Conservation (phyloP, 2,329 filamentous ascomycete genomes). For the Paecilomyces sp. region DNA sequence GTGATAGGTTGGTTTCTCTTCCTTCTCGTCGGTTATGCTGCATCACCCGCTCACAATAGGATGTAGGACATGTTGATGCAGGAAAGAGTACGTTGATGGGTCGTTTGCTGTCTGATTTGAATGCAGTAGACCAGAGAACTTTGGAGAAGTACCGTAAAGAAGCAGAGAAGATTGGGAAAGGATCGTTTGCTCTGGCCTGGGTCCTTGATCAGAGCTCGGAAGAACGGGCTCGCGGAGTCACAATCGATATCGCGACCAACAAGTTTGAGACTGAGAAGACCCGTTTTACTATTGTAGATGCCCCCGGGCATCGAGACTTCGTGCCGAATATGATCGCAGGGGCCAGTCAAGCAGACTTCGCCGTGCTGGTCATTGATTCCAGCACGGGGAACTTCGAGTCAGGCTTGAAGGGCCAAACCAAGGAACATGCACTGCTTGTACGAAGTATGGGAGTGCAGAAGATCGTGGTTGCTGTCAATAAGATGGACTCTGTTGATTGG, state of each 20-base stretch:
- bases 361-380: conserved; percentile 87
- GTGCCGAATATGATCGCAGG: conserved; percentile 99
- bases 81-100: conserved; percentile 98
- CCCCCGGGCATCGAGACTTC: conserved; percentile 90
- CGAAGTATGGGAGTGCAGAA: conserved; percentile 85
- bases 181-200: conserved; percentile 94
- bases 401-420: conserved; percentile 85
- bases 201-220: conserved; percentile 89
- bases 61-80: conserved; percentile 82
- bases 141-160: conserved; percentile 83
- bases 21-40: conserved; percentile 6
- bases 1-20: conserved; percentile 63
- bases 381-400: conserved; percentile 88
- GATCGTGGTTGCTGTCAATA: conserved; percentile 88
- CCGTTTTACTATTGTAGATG: conserved; percentile 88
- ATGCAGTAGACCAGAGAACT: conserved; percentile 79
- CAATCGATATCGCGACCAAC: conserved; percentile 93
- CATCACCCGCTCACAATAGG: conserved; percentile 7
- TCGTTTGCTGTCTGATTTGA: conserved; percentile 79
- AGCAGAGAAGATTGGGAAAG: conserved; percentile 85
- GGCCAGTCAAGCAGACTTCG: conserved; percentile 91
- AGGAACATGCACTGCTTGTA: conserved; percentile 83
- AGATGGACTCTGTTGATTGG: conserved; percentile 85
- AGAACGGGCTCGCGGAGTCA: conserved; percentile 83
- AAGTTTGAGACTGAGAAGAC: conserved; percentile 86